These are phyloP conservation scores for Microdochium trichocladiopsis DNA, from an alignment of 2,329 filamentous ascomycete genomes.

Conservation along the genomic window DNA sequence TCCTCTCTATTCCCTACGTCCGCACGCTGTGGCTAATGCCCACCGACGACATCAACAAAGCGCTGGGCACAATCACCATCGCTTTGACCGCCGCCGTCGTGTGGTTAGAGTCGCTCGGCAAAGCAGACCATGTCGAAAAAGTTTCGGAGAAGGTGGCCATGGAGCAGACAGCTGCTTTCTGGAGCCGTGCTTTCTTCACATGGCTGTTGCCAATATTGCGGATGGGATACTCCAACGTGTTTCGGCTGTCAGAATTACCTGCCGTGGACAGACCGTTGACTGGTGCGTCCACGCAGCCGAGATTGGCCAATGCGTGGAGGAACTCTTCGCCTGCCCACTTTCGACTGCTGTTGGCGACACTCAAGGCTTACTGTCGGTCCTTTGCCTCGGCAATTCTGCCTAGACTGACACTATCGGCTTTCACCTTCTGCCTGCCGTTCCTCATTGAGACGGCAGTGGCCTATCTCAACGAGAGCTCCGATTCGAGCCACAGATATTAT, in stretches of 20 bases:
- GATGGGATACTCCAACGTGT: constrained; percentile 9
- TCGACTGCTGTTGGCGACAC: too few species aligned
- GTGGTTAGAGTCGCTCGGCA: constrained; percentile 11
- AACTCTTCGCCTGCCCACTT: too few species aligned
- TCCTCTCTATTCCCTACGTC: constrained; percentile 10
- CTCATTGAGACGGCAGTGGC: constrained; percentile 16
- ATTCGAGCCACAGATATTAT: too few species aligned
- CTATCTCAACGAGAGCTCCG: constrained; percentile 6
- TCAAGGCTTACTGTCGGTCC: not conserved
- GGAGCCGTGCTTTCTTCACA: constrained; percentile 10
- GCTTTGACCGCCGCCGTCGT: constrained; percentile 5
- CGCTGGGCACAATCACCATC: constrained; percentile 5
- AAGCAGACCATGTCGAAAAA: constrained; percentile 5
- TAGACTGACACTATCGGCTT: constrained; percentile 15
- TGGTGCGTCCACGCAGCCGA: too few species aligned
- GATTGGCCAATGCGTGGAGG: too few species aligned
- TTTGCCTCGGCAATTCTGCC: constrained; percentile 13
- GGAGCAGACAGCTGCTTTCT: constrained; percentile 12
- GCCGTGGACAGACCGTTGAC: constrained; percentile 9
- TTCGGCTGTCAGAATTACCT: constrained; percentile 12
- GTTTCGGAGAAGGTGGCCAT: constrained; percentile 1
- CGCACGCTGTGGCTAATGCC: constrained; percentile 12
- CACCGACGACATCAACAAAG: constrained; percentile 3
- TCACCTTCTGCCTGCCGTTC: constrained; percentile 22
- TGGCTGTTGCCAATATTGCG: constrained; percentile 12